phyloP scores from a whole-genome alignment of 2,329 filamentous ascomycete genomes.

The Venturia carpophila region DNA sequence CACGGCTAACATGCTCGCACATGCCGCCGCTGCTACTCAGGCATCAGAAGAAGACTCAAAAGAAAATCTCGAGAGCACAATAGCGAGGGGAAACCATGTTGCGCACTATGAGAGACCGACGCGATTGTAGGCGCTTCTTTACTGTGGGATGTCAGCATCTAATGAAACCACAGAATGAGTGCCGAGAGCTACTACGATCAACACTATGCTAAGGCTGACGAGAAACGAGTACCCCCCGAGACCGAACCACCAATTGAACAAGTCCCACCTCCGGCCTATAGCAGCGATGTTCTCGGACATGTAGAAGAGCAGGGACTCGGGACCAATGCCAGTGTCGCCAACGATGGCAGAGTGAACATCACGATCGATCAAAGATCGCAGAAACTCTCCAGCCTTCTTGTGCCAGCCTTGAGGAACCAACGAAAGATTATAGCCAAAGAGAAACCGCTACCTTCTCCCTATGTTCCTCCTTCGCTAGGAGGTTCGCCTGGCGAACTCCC shows the following conservation, averaged over 20 bases:
- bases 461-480: constrained; percentile 62
- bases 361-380: constrained; percentile 33
- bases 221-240: constrained; percentile 1
- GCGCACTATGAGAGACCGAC: constrained; percentile 4
- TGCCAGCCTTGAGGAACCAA: constrained; percentile 31
- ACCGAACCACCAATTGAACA: constrained; percentile 7
- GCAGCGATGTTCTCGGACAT: constrained; percentile 22
- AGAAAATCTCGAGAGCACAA: background rate
- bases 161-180: constrained; percentile 14
- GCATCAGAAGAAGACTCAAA: background rate
- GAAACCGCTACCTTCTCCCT: constrained; percentile 19
- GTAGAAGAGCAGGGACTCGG: constrained; percentile 32
- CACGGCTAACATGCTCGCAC: constrained; percentile 5
- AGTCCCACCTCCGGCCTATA: constrained; percentile 13
- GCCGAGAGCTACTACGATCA: constrained; percentile 16
- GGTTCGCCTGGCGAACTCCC: constrained; percentile 52
- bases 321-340: constrained; percentile 42
- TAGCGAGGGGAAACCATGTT: background rate
- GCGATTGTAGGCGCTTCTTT: background rate
- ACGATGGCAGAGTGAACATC: constrained; percentile 36
- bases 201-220: background rate
- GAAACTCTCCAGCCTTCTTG: constrained; percentile 31
- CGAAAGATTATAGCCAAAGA: constrained; percentile 24
- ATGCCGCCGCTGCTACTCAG: constrained; percentile 11
- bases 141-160: background rate